A percentile compares a stretch with the other conserved stretches of the same genome.
Conservation (phyloP, 192 early-diverging fungal genomes). For the Cetraspora pellucida region DNA sequence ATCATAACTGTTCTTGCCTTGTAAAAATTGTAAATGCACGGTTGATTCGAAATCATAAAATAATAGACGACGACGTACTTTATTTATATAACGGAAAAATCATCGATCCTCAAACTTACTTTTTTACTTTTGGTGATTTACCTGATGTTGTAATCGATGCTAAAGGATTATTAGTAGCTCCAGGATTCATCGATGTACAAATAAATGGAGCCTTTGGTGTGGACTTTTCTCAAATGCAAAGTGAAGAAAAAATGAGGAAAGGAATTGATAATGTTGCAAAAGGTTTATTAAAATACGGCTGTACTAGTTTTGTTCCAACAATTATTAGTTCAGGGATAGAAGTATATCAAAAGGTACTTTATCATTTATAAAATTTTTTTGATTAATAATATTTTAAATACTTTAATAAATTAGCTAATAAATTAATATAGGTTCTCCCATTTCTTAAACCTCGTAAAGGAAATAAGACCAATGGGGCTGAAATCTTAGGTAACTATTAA, state of each 20-base stretch:
- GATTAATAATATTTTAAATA: not conserved
- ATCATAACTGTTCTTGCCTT: slow-evolving; percentile 28
- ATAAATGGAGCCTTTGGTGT: slow-evolving; percentile 84
- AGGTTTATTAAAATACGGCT: slow-evolving; percentile 75
- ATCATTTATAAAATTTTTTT: not conserved
- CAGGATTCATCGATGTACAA: slow-evolving; percentile 81
- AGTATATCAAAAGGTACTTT: slow-evolving; percentile 67
- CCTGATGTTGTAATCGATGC: slow-evolving; percentile 75
- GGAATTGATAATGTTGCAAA: slow-evolving; percentile 70
- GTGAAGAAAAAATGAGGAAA: slow-evolving; percentile 61
- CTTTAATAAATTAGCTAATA: not conserved
- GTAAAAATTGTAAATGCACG: slow-evolving; percentile 79
- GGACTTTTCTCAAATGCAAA: slow-evolving; percentile 67
- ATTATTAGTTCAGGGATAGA: slow-evolving; percentile 72
- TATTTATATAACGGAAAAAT: slow-evolving; percentile 81
- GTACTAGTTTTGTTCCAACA: slow-evolving; percentile 82
- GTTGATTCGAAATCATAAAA: slow-evolving; percentile 72
- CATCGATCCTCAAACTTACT: slow-evolving; percentile 70
- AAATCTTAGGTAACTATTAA: slow-evolving; percentile 68
- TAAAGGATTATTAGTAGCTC: slow-evolving; percentile 69
- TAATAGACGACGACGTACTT: slow-evolving; percentile 71
- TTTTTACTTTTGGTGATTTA: slow-evolving; percentile 66
- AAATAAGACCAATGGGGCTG: slow-evolving; percentile 61
- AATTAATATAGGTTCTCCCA: slow-evolving; percentile 48
- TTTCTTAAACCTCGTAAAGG: slow-evolving; percentile 67